These are phyloP conservation scores for Aspergillus sp. DNA, from an alignment of 2,329 filamentous ascomycete genomes.

Conservation along the genomic window DNA sequence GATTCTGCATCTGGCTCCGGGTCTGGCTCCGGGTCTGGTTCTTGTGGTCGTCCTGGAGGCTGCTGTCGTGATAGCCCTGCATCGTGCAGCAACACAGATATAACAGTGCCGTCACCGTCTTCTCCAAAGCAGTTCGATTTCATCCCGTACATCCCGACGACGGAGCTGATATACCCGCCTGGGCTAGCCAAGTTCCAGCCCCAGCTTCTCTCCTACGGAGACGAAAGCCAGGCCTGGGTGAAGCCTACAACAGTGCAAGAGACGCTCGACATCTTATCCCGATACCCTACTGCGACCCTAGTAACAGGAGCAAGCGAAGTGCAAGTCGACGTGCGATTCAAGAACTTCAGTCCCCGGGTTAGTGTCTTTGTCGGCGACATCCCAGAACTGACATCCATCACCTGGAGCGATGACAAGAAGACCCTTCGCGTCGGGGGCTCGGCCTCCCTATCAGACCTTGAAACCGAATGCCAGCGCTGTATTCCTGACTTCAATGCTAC, in stretches of 20 bases:
- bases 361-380: conserved; percentile 88
- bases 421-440: conserved; percentile 62
- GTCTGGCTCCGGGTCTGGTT: background rate
- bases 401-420: conserved; percentile 54
- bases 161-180: conserved; percentile 85
- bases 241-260: conserved; percentile 76
- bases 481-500: conserved; percentile 88
- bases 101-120: background rate
- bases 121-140: conserved; percentile 65
- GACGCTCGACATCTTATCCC: conserved; percentile 77
- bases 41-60: conserved; percentile 27
- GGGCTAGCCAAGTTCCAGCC: conserved; percentile 74
- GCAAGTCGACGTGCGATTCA: conserved; percentile 98
- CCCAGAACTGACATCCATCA: conserved; percentile 83
- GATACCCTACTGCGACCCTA: conserved; percentile 86
- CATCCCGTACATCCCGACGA: conserved; percentile 83
- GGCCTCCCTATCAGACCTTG: conserved; percentile 84
- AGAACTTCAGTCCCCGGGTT: conserved; percentile 78
- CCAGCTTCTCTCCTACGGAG: conserved; percentile 75
- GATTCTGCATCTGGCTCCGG: too few relatives aligned
- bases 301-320: conserved; percentile 97
- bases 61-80: conserved; percentile 24
- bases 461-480: conserved; percentile 67
- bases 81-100: background rate
- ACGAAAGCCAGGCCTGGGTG: conserved; percentile 82